phyloP scores from a whole-genome alignment of 768 basidiomycete genomes.

The Rhizopogon rudus region DNA sequence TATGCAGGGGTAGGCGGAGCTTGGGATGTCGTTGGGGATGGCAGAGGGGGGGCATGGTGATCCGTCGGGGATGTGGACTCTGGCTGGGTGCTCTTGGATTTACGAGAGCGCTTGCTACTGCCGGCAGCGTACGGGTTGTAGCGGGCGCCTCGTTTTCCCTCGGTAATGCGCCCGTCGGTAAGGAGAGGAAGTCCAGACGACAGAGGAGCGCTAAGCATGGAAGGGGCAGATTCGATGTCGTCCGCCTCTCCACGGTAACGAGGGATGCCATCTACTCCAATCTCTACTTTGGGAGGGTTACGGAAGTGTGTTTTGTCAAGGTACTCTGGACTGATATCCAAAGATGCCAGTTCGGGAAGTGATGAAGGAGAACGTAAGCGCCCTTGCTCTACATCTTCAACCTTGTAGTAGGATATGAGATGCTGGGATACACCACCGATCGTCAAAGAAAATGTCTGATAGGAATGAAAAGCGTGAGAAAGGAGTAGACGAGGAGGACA shows the following conservation, averaged over 20 bases:
- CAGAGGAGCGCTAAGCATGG: conserved; percentile 35
- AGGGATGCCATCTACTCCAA: conserved; percentile 76
- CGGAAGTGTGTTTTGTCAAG: conserved; percentile 90
- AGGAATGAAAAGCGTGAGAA: conserved; percentile 23
- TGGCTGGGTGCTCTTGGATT: conserved; percentile 22
- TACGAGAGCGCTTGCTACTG: conserved; percentile 33
- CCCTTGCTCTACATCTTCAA: conserved; percentile 87
- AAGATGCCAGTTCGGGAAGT: conserved; percentile 77
- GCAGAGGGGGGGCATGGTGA: conserved; percentile 15
- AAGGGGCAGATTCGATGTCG: conserved; percentile 48
- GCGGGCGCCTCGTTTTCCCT: conserved; percentile 38
- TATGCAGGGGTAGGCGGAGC: conserved; percentile 22
- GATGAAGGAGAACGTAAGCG: conserved; percentile 86
- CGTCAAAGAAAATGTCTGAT: conserved; percentile 85
- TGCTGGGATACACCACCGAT: conserved; percentile 86
- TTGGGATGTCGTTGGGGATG: conserved; percentile 25
- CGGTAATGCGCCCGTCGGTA: conserved; percentile 39
- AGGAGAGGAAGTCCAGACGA: conserved; percentile 46
- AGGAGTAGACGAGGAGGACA: conserved; percentile 2
- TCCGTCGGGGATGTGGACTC: conserved; percentile 28
- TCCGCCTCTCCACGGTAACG: conserved; percentile 84
- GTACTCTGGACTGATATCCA: conserved; percentile 85
- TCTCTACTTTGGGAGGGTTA: conserved; percentile 83
- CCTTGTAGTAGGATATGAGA: conserved; percentile 90
- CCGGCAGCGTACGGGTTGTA: conserved; percentile 37